Base-by-base conservation (phyloP, 1,284 basidiomycete species). In the Lentinula novae-zelandiae region DNA sequence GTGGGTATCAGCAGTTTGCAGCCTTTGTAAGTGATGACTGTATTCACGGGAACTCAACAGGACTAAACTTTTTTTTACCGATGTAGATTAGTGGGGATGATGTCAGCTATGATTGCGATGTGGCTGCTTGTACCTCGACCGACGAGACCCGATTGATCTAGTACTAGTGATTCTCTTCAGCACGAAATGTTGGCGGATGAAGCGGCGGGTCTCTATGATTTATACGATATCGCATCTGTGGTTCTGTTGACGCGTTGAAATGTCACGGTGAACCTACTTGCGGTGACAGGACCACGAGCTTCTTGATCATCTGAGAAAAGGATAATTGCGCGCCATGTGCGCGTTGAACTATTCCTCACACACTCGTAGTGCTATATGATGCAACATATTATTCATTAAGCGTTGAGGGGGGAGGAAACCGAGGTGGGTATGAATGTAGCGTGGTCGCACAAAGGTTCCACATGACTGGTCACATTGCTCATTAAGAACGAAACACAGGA, bases 1-100 rank as follows among this genome's bases (percentile, higher is more conserved):
- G 72, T 75, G 17, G 82, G 83, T 0, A 86, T 87, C 39, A 69
- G 69, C 38, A 75, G 74, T 58, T 66, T 86, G 63, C 84, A 86
- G 62, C 85, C 84, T 6, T 63, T 86, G 82, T 85, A 67, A 68
- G 82, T 76, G 27, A 36, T 13, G 54, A 34, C 10, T 4, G n/a
- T 22, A 22, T 20, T 42, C 40, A 58, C 13, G 13, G 8, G 6
- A 10, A 22, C 60, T 33, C 34, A 55, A 12, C 44, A 5, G 3
- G 17, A 17, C 22, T 33, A 12, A 42, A 2, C 22, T 22, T 22
- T 22, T 34, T 31, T 46, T 27, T 4, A 27, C 27, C 27, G 27
- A 15, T 33, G 10, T 53, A 82, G 81, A 54, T 64, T 83, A 46
- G 71, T 83, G 3, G 68, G 73, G 3, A 78, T 82, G 77, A 75